Percentiles rank a stretch among this genome's conserved stretches.
Evolutionary conservation across 768 basidiomycete genomes (phyloP).

Genomic region (Mycena rebaudengoi): DNA sequence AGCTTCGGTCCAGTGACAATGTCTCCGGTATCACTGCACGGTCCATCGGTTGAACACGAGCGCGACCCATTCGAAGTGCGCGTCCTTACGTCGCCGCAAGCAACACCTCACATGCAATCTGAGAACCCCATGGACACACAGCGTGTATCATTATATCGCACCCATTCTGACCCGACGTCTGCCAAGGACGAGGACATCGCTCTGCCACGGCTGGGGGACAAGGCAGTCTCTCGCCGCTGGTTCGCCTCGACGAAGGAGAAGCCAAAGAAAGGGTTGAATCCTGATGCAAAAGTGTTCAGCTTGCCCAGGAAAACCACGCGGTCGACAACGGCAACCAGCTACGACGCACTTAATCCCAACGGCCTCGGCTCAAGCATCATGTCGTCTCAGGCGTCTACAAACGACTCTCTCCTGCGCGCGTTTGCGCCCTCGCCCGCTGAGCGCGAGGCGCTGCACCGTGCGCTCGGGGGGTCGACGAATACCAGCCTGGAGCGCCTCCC

Average conservation of each 20-base stretch:
- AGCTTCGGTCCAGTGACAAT: conserved; percentile 36
- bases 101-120: conserved; percentile 28
- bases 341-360: conserved; percentile 69
- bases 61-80: conserved; percentile 59
- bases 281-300: conserved; percentile 86
- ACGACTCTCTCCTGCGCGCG: conserved; percentile 69
- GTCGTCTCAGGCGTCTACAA: conserved; percentile 51
- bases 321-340: conserved; percentile 41
- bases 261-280: conserved; percentile 78
- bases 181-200: conserved; percentile 24
- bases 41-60: conserved; percentile 41
- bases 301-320: conserved; percentile 46
- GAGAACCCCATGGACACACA: conserved; percentile 40
- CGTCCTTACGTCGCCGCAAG: conserved; percentile 33
- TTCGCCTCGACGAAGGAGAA: conserved; percentile 54
- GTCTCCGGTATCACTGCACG: conserved; percentile 53
- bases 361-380: conserved; percentile 52
- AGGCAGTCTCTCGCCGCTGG: conserved; percentile 54
- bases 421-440: conserved; percentile 91
- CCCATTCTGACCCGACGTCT: conserved; percentile 44
- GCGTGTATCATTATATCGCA: conserved; percentile 41
- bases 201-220: conserved; percentile 27
- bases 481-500: conserved; percentile 81
- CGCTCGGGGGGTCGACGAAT: conserved; percentile 77
- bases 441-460: conserved; percentile 84